These are phyloP conservation scores for Fusarium austroafricanum DNA, from an alignment of 2,329 filamentous ascomycete species.

Conservation along the genomic window DNA sequence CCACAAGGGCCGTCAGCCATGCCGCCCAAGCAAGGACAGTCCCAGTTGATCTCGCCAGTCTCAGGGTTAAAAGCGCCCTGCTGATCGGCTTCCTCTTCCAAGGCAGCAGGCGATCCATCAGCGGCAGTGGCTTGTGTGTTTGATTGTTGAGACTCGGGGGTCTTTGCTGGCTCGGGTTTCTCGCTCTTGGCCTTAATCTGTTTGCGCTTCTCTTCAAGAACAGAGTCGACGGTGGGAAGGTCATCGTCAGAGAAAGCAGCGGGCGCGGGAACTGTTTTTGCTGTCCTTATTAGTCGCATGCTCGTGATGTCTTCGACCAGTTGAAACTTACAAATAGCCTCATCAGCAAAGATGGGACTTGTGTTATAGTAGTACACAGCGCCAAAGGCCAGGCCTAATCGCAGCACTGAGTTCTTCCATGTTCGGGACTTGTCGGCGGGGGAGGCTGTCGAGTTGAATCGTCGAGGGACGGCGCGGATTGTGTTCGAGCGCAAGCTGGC, in stretches of 20 bases:
- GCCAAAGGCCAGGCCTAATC: conserved; percentile 81
- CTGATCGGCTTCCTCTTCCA: conserved; percentile 85
- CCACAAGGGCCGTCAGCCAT: conserved; percentile 98
- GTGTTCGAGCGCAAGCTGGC: conserved; percentile 55
- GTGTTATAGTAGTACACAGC: conserved; percentile 96
- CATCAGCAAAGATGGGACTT: conserved; percentile 86
- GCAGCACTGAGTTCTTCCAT: conserved; percentile 80
- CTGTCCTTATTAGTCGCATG: conserved; percentile 38
- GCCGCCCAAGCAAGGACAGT: conserved; percentile 95
- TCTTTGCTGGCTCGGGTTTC: conserved; percentile 29
- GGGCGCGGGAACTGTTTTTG: conserved; percentile 54
- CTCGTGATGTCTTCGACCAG: background rate
- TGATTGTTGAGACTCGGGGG: conserved; percentile 45
- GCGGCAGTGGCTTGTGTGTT: conserved; percentile 44
- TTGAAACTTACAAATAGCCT: conserved; percentile 73
- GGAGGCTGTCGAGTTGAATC: conserved; percentile 63
- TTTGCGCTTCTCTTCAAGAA: conserved; percentile 72
- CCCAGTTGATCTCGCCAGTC: conserved; percentile 99
- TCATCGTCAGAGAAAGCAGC: conserved; percentile 67
- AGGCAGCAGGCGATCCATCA: conserved; percentile 58
- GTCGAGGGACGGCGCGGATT: conserved; percentile 57
- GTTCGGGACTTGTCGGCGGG: conserved; percentile 75
- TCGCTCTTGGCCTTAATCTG: conserved; percentile 54
- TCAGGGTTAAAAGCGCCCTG: conserved; percentile 98
- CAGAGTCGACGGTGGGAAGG: conserved; percentile 73